Evolutionary conservation across 768 basidiomycete species (phyloP), one percentile per base, ranked within the genome.

Genomic region (Hygrophoropsis aurantiaca): DNA sequence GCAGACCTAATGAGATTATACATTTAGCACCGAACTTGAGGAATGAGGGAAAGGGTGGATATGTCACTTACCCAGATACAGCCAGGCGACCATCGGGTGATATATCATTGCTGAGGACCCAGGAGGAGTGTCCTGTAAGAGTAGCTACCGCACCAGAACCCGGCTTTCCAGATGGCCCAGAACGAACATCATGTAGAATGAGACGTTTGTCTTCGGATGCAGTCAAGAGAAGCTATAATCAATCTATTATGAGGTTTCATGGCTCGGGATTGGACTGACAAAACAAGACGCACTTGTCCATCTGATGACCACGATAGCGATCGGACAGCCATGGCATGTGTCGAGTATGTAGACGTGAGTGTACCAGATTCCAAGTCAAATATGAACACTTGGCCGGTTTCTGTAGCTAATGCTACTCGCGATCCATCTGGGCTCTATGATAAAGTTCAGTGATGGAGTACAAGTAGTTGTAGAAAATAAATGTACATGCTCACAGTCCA

Each of bases 161-260:
- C 36, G 74, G 71, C 48, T 75, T 77, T 15, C 79, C 73, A 4
- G 80, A 74, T 5, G 78, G 56, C 1, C 84, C 73, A n/a, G 78
- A 74, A 46, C 94, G 84, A 13, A 94, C 88, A 60, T 97, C 94
- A 64, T 95, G 91, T 40, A 95, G 68, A 44, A 92, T 84, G 49
- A 97, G 84, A 15, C 90, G 82, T 64, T 91, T 92, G 68, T 95
- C 94, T 63, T 97, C 94, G 3, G 92, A 94, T 2, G 87, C 94
- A 35, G 90, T 93, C 42, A 94, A 72, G 3, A 97, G 75, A 43
- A 91, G 77, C 93, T 97, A 11, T n/a, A 10, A 30, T 20, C 11
- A 27, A 42, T 36, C 19, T 48, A 35, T 35, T 32, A n/a, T n/a
- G n/a, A n/a, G n/a, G n/a, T n/a, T 40, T 19, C 15, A 19, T 40